Base-by-base conservation (phyloP, 1,284 basidiomycete species). In the Takashimella koratensis region DNA sequence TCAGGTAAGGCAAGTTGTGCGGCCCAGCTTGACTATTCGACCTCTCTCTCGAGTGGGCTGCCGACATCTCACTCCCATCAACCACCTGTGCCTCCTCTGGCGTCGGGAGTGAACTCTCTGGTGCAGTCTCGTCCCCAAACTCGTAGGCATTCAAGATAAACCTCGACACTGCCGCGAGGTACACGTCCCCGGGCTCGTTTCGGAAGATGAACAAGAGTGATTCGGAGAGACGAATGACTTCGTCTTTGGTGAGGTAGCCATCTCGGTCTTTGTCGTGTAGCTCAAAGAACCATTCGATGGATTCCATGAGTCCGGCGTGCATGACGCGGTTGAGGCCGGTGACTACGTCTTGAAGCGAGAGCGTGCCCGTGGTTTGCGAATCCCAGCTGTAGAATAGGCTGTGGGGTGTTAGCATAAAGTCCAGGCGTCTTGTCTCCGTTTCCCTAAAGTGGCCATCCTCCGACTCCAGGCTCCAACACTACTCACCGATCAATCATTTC, bases 271-370 rank as follows among this genome's bases (percentile, higher is more conserved):
- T 94, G 78, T 97, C 93, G 64, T 97, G 92, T 62, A 98, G 75
- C 62, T 89, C 88, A 77, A 98, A 98, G 78, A 98, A 95, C 93
- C 95, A 98, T 73, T 96, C 90, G 65, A 98, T 97, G 66, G 90
- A 95, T 57, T 93, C 90, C 91, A 98, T 96, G 57, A 98, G 79
- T 71, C 96, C 96, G 59, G 91, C 94, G 75, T 91, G 90, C 84
- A 98, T 90, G 52, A 97, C 88, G 12, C 86, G 86, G 66, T 96
- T 87, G 43, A 98, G 78, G 1, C 95, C 96, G 39, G 81, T 82
- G 5, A 98, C 86, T 24, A 98, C 80, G 71, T 98, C 93, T 87
- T 97, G 70, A 6, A 78, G 91, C 83, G 90, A 91, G 45, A 97
- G 75, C 1, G 90, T 86, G 0, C 92, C 92, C 59, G 82, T 79